A percentile compares a stretch with the other conserved stretches of the same genome.
Evolutionary conservation across 176 grass and related monocot genomes (phyloP).

Genomic region (Cymbopogon citratus): DNA sequence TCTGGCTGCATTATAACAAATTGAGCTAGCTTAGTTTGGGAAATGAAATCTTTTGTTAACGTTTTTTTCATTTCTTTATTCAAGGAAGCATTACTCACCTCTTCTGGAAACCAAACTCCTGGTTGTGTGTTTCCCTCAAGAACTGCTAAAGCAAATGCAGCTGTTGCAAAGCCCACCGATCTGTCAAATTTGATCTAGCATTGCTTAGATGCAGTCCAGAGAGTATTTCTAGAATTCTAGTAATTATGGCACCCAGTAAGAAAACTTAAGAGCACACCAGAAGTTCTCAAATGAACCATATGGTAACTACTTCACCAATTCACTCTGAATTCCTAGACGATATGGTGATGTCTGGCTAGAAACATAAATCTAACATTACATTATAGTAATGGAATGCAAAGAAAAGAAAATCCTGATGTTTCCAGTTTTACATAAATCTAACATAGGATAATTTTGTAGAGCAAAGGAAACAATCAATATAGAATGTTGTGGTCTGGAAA

Average conservation of each 20-base stretch:
- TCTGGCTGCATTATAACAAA: constrained; percentile 55
- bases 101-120: constrained; percentile 92
- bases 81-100: constrained; percentile 31
- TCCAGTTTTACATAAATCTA: too few species aligned
- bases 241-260: background rate
- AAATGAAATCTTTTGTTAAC: background rate
- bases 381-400: too few species aligned
- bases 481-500: too few species aligned
- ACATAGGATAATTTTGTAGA: too few species aligned
- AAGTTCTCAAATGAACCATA: background rate
- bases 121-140: constrained; percentile 67
- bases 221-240: background rate
- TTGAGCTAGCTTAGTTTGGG: background rate
- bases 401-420: too few species aligned
- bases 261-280: background rate
- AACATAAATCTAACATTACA: too few species aligned
- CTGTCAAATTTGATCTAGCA: constrained; percentile 24
- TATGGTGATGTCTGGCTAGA: too few species aligned
- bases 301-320: too few species aligned
- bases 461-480: too few species aligned
- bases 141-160: constrained; percentile 66
- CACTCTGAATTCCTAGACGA: too few species aligned
- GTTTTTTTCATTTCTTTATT: background rate
- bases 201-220: background rate
- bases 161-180: constrained; percentile 45